Evolutionary conservation across 805 yeast species (phyloP).

Genomic region (Candida maris): DNA sequence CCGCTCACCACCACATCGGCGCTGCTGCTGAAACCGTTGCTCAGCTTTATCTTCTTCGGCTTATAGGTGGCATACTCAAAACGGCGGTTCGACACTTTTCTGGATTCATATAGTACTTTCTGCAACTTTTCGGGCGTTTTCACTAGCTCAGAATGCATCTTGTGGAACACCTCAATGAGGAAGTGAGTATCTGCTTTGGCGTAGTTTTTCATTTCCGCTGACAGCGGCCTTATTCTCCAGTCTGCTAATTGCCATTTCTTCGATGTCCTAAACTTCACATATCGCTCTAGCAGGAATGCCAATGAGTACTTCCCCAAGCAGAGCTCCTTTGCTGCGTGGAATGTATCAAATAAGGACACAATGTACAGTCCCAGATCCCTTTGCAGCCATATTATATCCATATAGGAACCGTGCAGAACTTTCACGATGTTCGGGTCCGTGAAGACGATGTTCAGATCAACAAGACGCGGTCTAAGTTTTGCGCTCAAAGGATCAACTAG

Average conservation of each 20-base stretch:
- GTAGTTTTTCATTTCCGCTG: constrained; percentile 70
- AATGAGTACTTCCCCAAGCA: constrained; percentile 79
- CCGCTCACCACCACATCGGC: constrained; percentile 28
- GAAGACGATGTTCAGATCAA: constrained; percentile 65
- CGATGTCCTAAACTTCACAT: constrained; percentile 80
- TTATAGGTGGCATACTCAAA: constrained; percentile 77
- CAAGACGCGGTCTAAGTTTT: constrained; percentile 63
- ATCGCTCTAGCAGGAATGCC: constrained; percentile 77
- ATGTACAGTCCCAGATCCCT: constrained; percentile 89
- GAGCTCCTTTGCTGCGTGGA: constrained; percentile 78
- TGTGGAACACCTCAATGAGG: constrained; percentile 73
- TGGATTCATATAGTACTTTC: constrained; percentile 67
- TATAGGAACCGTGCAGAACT: constrained; percentile 93
- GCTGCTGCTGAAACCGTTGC: constrained; percentile 12
- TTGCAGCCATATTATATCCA: constrained; percentile 97
- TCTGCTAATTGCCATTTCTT: constrained; percentile 95
- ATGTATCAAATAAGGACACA: constrained; percentile 89
- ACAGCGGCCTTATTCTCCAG: constrained; percentile 89
- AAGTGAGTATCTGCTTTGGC: constrained; percentile 97
- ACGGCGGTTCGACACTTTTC: constrained; percentile 74
- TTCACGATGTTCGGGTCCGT: constrained; percentile 79
- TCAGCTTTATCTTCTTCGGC: constrained; percentile 28
- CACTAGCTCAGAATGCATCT: constrained; percentile 59
- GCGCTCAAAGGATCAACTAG: constrained; percentile 74
- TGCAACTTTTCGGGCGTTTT: constrained; percentile 42